Evolutionary conservation across 2,329 filamentous ascomycete species (phyloP), one percentile per base, ranked within the genome.

Genomic region (Moelleriella libera): DNA sequence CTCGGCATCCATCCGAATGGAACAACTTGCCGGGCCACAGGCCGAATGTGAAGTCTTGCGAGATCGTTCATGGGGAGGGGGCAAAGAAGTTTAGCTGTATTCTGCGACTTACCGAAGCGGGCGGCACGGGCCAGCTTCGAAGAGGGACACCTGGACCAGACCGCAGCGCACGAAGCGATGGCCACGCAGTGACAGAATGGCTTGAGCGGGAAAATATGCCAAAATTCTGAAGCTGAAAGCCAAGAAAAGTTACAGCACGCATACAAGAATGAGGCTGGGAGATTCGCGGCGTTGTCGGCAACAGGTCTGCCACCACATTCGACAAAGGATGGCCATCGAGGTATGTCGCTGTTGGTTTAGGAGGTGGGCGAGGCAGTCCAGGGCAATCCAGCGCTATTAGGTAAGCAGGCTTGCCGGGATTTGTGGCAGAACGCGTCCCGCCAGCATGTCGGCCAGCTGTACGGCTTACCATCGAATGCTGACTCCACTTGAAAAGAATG

Each of bases 331-430:
- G 34, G 34, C 12, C 34, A 37, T 37, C 34, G 34, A 37, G 8
- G 34, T 37, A 37, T 37, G 53, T 49, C 50, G 44, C 51, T 56
- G 50, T 56, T 57, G 57, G 60, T 51, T 57, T 57, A 58, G 56
- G 57, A 59, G 57, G 55, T 55, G 52, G 55, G 48, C 54, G 57
- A 54, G 57, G 57, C 50, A 45, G 48, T 48, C 28, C 32, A 28
- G 21, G 44, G 47, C 5, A 30, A 46, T 46, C 44, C 43, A 37
- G 14, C n/a, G 10, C 11, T n/a, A 49, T 58, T 58, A 57, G 47
- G 46, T 58, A 57, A 58, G 52, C 55, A 37, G 12, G 34, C 12
- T 37, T 37, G 8, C 34, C 34, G 34, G 8, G 34, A 12, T 8
- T 37, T 37, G 21, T 21, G 21, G 21, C 21, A 21, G 2, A 21